Percentiles rank a stretch among this genome's conserved stretches.
phyloP scores from a whole-genome alignment of 2,329 filamentous ascomycete genomes.

The Passalora sequoiae region DNA sequence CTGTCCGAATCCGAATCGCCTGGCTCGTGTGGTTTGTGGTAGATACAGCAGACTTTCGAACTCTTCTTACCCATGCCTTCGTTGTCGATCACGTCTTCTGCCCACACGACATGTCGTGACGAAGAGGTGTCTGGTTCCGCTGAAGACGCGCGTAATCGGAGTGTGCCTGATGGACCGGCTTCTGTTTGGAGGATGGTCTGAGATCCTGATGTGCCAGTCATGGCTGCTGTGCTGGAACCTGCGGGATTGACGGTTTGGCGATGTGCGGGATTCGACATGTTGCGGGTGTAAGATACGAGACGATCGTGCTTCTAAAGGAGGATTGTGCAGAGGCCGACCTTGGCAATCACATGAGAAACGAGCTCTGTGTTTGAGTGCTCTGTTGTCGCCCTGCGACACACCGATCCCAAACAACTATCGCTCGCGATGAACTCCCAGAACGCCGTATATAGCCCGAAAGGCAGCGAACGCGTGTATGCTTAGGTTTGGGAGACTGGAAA shows the following conservation, averaged over 20 bases:
- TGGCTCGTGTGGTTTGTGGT: slow-evolving; percentile 75
- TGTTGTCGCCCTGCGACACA: no score
- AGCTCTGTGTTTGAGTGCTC: background rate
- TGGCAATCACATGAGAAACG: no score
- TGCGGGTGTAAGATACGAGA: background rate
- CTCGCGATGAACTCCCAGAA: background rate
- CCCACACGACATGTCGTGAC: slow-evolving; percentile 85
- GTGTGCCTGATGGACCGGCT: slow-evolving; percentile 27
- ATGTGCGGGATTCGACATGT: slow-evolving; percentile 2
- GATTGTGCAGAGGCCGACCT: no score
- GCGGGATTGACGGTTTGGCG: background rate
- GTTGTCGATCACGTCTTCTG: slow-evolving; percentile 88
- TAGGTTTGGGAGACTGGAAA: no score
- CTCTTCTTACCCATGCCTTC: slow-evolving; percentile 91
- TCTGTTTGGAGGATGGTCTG: slow-evolving; percentile 31
- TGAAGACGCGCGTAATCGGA: slow-evolving; percentile 35
- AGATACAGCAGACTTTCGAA: slow-evolving; percentile 99
- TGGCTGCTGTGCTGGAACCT: slow-evolving; percentile 21
- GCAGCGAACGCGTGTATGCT: background rate
- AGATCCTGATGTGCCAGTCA: slow-evolving; percentile 27
- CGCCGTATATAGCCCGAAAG: background rate
- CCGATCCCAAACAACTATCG: no score
- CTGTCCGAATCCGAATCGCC: slow-evolving; percentile 75
- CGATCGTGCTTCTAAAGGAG: no score
- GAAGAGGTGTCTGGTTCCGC: slow-evolving; percentile 36